Base-by-base conservation (phyloP, 1,139 yeast genomes). In the Protomyces inouyei region DNA sequence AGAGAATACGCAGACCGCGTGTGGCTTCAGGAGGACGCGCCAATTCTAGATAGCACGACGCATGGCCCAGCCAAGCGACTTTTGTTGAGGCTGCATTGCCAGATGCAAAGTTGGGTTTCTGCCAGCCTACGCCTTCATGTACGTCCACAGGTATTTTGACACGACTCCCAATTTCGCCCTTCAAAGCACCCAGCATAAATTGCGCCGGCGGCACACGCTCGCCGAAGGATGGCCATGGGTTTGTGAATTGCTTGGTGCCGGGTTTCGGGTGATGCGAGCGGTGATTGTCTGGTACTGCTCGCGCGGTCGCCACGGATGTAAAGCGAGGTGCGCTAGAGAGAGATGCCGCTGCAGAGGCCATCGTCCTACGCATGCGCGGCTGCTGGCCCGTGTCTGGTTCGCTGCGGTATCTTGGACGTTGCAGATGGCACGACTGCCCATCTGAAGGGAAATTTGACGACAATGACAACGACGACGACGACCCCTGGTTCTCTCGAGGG, bases 31-130 rank as follows among this genome's bases (percentile, higher is more conserved):
- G n/a, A 3, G 67, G 69, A 4, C 23, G 21, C 12, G 48, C 48
- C 63, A 68, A 57, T 52, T 67, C 68, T n/a, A 65, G 54, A 23
- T 55, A 64, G 45, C 54, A 66, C 18, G 65, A 57, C 5, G 69
- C 69, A 25, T 67, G 69, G 9, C 69, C 69, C 6, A 68, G 68
- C 69, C 69, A 68, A 14, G 68, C 65, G 16, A 67, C 69, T 32
- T 67, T 63, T 28, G 28, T 6, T 14, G 16, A 6, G 21, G 36
- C 43, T 8, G 21, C 45, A 12, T 18, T 8, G 14, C 36, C 38
- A 2, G 21, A 38, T 18, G 18, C 21, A 16, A 60, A 46, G 8
- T 28, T 45, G 25, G 59, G 36, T 45, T 52, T 59, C 28, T 35
- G 57, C 63, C 63, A 59, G 32, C 46, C 37, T 25, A 59, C 57